A percentile compares a stretch with the other conserved stretches of the same genome.
Conservation (phyloP, 306 rosid genomes). For the Calophaca sinica region DNA sequence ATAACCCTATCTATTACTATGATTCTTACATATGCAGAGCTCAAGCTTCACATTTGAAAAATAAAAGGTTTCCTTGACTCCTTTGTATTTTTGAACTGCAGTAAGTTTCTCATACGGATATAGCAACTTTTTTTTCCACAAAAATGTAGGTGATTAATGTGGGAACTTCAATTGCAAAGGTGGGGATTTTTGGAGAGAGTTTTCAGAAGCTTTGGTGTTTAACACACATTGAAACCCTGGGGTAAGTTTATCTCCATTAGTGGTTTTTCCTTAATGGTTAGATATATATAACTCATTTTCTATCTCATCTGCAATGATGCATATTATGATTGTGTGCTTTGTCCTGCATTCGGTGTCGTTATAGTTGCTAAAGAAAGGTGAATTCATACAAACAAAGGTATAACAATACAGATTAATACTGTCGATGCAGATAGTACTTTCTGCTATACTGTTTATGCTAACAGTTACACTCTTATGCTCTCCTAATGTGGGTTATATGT, state of each 20-base stretch:
- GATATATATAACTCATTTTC: background rate
- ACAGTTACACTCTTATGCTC: background rate
- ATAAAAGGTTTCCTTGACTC: conserved; percentile 3
- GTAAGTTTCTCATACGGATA: conserved; percentile 24
- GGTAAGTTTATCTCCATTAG: conserved; percentile 58
- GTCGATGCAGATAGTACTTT: background rate
- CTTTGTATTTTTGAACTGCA: conserved; percentile 12
- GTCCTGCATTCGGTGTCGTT: background rate
- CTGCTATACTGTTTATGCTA: background rate
- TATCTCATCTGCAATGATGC: conserved; percentile 1
- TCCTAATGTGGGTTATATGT: conserved; percentile 15
- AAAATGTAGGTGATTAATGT: conserved; percentile 79
- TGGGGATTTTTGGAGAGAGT: conserved; percentile 85
- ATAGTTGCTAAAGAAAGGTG: conserved; percentile 27
- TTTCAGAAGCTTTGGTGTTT: conserved; percentile 92
- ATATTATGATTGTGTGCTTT: conserved; percentile 17
- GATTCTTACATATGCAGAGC: conserved; percentile 15
- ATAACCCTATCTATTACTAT: conserved; percentile 10
- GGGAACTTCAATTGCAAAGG: conserved; percentile 86
- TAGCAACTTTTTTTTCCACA: conserved; percentile 26
- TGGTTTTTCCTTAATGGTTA: conserved; percentile 1
- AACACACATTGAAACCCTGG: conserved; percentile 85
- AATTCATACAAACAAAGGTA: conserved; percentile 3
- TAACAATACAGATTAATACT: background rate
- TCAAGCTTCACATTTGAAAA: conserved; percentile 26